Evolutionary conservation across 805 yeast genomes (phyloP).

Genomic region (Barnettozyma salicaria): DNA sequence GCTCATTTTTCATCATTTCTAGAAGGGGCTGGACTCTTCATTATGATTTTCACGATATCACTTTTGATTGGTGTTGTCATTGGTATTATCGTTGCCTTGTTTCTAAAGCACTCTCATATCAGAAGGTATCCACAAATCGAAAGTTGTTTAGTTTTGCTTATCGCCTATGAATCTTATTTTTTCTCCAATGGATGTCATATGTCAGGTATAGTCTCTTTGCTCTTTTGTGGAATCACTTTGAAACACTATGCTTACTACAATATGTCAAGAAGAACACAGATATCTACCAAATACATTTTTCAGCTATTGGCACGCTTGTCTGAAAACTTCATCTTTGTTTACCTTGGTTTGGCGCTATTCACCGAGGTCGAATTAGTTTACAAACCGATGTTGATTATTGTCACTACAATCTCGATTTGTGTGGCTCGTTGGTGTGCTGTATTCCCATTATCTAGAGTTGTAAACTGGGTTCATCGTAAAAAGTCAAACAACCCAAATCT

Average conservation of each 20-base stretch:
- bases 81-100: slow-evolving; percentile 84
- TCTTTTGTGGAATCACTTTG: slow-evolving; percentile 94
- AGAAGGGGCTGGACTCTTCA: slow-evolving; percentile 88
- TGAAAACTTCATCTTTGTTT: slow-evolving; percentile 94
- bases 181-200: slow-evolving; percentile 98
- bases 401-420: slow-evolving; percentile 86
- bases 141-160: slow-evolving; percentile 81
- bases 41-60: slow-evolving; percentile 89
- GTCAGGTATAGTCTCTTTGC: slow-evolving; percentile 94
- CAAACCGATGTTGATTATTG: slow-evolving; percentile 86
- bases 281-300: slow-evolving; percentile 91
- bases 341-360: slow-evolving; percentile 87
- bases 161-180: slow-evolving; percentile 94
- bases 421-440: slow-evolving; percentile 96
- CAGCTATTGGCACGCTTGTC: slow-evolving; percentile 91
- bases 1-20: slow-evolving; percentile 73
- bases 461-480: slow-evolving; percentile 71
- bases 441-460: slow-evolving; percentile 80
- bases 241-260: slow-evolving; percentile 96
- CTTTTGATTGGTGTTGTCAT: slow-evolving; percentile 82
- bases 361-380: slow-evolving; percentile 95
- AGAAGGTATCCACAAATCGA: slow-evolving; percentile 96
- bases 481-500: slow-evolving; percentile 45
- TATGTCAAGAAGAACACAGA: slow-evolving; percentile 96
- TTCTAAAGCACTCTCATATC: slow-evolving; percentile 86